Evolutionary conservation across 169 alveolate species (phyloP).

Genomic region (Fabrea salina): DNA sequence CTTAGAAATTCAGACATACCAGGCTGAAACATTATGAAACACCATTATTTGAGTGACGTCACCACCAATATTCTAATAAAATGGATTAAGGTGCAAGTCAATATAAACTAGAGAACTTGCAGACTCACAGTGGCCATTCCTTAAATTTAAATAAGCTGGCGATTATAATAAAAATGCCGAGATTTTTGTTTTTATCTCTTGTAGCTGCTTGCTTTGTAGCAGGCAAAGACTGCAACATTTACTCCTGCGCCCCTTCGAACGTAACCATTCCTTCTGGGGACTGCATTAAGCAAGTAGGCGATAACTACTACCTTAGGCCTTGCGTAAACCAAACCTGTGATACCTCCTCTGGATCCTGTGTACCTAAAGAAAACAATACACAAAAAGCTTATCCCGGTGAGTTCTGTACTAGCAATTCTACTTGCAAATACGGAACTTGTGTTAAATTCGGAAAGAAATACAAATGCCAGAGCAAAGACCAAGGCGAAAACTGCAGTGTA

Average conservation of each 20-base stretch:
- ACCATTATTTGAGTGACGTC: too few relatives aligned
- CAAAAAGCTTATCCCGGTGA: constrained; percentile 9
- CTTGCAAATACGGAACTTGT: neutral
- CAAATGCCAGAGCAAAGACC: neutral
- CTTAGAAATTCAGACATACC: too few relatives aligned
- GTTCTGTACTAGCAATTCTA: neutral
- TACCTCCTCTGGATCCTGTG: neutral
- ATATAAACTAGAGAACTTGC: too few relatives aligned
- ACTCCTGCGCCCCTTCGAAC: neutral
- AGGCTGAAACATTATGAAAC: too few relatives aligned
- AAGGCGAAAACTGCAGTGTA: neutral
- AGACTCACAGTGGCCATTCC: too few relatives aligned
- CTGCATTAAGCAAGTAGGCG: neutral
- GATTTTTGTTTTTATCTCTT: too few relatives aligned
- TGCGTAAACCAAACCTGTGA: neutral
- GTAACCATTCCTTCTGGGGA: neutral
- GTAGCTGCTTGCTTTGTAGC: too few relatives aligned
- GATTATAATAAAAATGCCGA: too few relatives aligned
- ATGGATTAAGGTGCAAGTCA: too few relatives aligned
- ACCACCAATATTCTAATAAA: too few relatives aligned
- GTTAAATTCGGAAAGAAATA: too few relatives aligned
- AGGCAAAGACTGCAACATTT: neutral
- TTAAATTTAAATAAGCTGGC: too few relatives aligned
- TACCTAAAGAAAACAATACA: neutral
- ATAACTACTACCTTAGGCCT: neutral